These are phyloP conservation scores for Trichoderma koningii DNA, from an alignment of 2,329 filamentous ascomycete genomes.

Conservation along the genomic window DNA sequence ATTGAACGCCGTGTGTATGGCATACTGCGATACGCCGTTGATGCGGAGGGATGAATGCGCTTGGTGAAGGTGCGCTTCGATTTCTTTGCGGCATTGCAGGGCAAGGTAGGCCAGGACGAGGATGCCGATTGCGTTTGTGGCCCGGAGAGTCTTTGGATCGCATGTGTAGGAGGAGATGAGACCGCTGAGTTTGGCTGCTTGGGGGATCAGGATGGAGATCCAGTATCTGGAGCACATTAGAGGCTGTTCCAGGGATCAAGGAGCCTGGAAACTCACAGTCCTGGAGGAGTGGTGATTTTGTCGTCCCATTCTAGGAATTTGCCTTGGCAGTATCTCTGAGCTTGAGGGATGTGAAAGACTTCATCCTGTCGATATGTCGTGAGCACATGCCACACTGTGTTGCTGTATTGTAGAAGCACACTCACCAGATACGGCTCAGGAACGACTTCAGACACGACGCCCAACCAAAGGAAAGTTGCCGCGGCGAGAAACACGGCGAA, in stretches of 20 bases:
- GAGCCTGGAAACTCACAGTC: slow-evolving; percentile 72
- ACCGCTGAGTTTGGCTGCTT: slow-evolving; percentile 28
- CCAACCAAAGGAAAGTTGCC: slow-evolving; percentile 32
- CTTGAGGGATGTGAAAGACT: slow-evolving; percentile 87
- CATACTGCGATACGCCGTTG: slow-evolving; percentile 42
- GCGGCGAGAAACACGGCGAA: slow-evolving; percentile 31
- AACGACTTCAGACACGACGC: slow-evolving; percentile 39
- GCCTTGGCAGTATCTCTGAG: slow-evolving; percentile 79
- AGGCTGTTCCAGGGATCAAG: no score
- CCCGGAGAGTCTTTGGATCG: slow-evolving; percentile 45
- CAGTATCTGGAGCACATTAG: slow-evolving; percentile 45
- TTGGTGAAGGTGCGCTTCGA: slow-evolving; percentile 48
- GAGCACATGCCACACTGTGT: slow-evolving; percentile 21
- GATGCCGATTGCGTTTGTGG: slow-evolving; percentile 49
- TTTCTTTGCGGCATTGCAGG: slow-evolving; percentile 53
- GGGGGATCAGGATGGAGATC: slow-evolving; percentile 42
- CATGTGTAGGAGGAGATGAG: slow-evolving; percentile 34
- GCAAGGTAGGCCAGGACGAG: slow-evolving; percentile 48
- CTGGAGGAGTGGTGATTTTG: slow-evolving; percentile 95
- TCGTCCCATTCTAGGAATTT: slow-evolving; percentile 83
- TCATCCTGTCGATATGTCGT: slow-evolving; percentile 64
- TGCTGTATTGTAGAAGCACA: background rate
- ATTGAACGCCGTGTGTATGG: slow-evolving; percentile 70
- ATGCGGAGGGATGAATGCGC: slow-evolving; percentile 30
- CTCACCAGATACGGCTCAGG: slow-evolving; percentile 58